Evolutionary conservation across 805 yeast species (phyloP), one percentile per base, ranked within the genome.

Genomic region (Candida hungchunana): DNA sequence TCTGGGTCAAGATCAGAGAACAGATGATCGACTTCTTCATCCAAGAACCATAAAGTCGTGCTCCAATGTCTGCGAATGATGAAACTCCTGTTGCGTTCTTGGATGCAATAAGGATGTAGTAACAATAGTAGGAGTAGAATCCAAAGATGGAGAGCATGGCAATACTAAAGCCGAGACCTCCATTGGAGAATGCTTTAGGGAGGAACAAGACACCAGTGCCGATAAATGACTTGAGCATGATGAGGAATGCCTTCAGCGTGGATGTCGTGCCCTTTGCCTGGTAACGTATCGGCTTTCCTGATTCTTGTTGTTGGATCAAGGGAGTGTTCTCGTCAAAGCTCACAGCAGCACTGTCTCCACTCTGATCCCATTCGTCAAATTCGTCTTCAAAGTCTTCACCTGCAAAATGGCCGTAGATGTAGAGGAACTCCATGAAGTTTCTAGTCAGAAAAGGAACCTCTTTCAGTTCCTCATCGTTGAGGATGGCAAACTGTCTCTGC

Each of bases 361-460:
- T 64, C 30, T 68, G 75, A 31, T 67, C 77, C 18, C 53, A 54
- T 62, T 66, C 48, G 40, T 55, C 49, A 36, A 65, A 73, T 51
- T 78, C 88, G 49, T 83, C 90, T 49, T 82, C 90, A 36, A 83
- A 68, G 26, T 79, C 75, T 58, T 83, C 93, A 54, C 94, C 94
- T 3, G 93, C 93, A 60, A 84, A 84, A 63, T 84, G 90, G 6
- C 94, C 94, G 58, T 84, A 84, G 7, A 84, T 69, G 44, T 83
- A 78, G 30, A 84, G 63, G 51, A 84, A 84, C 56, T 84, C 93
- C 47, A 83, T 66, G 45, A 84, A 84, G 56, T 83, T 84, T 40
- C 76, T 71, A 1, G 94, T 78, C 26, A 82, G 56, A 38, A 78
- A 68, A 8, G 77, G 72, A 3, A 66, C 62, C 30, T 59, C 48